Conservation (phyloP, 169 alveolate genomes). For the Babesia sp. region DNA sequence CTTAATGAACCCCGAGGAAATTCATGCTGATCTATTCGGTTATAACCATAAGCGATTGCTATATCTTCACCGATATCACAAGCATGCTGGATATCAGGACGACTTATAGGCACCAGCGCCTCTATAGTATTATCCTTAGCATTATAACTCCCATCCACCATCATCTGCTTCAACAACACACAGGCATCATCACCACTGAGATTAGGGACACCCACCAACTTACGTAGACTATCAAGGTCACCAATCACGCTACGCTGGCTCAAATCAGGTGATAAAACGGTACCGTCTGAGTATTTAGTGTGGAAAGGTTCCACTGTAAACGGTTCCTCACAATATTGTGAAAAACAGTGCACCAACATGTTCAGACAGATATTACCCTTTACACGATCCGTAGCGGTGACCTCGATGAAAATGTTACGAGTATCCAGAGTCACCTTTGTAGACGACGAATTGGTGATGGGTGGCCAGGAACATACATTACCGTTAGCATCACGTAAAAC, state of each 20-base stretch:
- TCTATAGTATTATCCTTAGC: conserved; percentile 58
- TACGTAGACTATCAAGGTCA: conserved; percentile 53
- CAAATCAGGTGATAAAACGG: conserved; percentile 22
- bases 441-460: conserved; percentile 95
- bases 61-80: conserved; percentile 96
- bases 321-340: conserved; percentile 67
- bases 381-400: conserved; percentile 79
- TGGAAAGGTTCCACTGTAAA: conserved; percentile 34
- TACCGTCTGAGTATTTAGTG: conserved; percentile 17
- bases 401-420: conserved; percentile 93
- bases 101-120: conserved; percentile 84
- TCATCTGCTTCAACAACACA: conserved; percentile 73
- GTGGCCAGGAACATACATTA: conserved; percentile 95
- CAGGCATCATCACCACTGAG: conserved; percentile 61
- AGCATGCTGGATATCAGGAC: conserved; percentile 92
- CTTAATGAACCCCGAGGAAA: conserved; percentile 41
- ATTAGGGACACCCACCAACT: conserved; percentile 60
- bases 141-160: conserved; percentile 59
- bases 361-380: conserved; percentile 70
- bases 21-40: conserved; percentile 67
- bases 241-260: conserved; percentile 9
- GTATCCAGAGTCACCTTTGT: conserved; percentile 93
- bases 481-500: conserved; percentile 89
- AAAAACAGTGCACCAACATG: conserved; percentile 79
- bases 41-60: conserved; percentile 94